Conservation (phyloP, 768 basidiomycete genomes). For the Russula earlei region DNA sequence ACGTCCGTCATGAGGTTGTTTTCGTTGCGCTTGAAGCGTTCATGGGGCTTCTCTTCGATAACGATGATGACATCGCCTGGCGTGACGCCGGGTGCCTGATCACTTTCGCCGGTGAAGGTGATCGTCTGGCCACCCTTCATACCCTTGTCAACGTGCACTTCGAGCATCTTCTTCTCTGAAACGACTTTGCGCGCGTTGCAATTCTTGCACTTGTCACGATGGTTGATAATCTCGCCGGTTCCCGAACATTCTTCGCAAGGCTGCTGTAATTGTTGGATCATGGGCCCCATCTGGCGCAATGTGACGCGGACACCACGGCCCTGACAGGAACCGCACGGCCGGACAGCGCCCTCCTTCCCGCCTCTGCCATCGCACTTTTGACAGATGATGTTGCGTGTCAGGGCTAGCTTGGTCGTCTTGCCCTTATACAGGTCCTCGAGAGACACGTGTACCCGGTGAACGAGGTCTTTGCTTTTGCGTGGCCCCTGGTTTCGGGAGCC, state of each 20-base stretch:
- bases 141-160: conserved; percentile 97
- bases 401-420: conserved; percentile 94
- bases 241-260: conserved; percentile 90
- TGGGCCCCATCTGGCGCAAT: conserved; percentile 95
- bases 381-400: conserved; percentile 93
- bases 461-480: conserved; percentile 95
- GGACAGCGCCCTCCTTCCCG: conserved; percentile 94
- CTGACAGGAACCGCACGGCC: conserved; percentile 62
- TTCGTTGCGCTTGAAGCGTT: conserved; percentile 78
- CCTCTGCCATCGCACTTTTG: conserved; percentile 91
- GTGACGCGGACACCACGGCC: conserved; percentile 90
- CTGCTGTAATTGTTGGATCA: conserved; percentile 99
- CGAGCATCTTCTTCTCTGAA: conserved; percentile 92
- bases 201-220: conserved; percentile 81
- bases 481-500: conserved; percentile 50
- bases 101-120: conserved; percentile 81
- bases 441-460: conserved; percentile 93
- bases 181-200: conserved; percentile 95
- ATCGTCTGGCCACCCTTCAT: conserved; percentile 94
- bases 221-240: conserved; percentile 90
- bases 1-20: conserved; percentile 79
- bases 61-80: conserved; percentile 94
- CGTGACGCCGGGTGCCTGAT: conserved; percentile 80
- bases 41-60: conserved; percentile 87
- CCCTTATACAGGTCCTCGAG: conserved; percentile 98